phyloP scores from a whole-genome alignment of 495 filamentous ascomycete genomes.

The Penicillium salamii region DNA sequence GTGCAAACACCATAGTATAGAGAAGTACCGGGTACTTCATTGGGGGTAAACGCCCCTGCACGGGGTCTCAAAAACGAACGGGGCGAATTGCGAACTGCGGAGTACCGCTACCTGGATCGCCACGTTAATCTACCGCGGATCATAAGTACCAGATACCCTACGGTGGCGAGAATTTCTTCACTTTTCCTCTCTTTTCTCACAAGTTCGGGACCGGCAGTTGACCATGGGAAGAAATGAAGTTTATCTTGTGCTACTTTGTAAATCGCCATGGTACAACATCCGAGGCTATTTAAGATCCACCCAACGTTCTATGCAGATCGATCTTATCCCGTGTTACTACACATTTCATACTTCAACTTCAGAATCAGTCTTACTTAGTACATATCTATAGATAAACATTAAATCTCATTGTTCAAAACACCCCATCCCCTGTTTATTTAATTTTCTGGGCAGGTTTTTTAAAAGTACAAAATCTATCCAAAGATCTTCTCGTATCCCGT shows the following conservation, averaged over 20 bases:
- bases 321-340: too few relatives aligned
- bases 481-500: constrained; percentile 66
- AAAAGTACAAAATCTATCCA: constrained; percentile 7
- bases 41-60: neutral
- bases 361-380: too few relatives aligned
- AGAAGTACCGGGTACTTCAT: constrained; percentile 7
- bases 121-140: neutral
- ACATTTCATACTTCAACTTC: too few relatives aligned
- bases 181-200: neutral
- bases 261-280: too few relatives aligned
- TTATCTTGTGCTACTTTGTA: too few relatives aligned
- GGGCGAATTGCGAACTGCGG: constrained; percentile 17
- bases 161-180: constrained; percentile 13
- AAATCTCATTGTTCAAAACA: too few relatives aligned
- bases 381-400: too few relatives aligned
- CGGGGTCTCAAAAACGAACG: constrained; percentile 6
- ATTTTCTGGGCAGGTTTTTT: too few relatives aligned
- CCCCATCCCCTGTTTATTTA: neutral
- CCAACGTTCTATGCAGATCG: too few relatives aligned
- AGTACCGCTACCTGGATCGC: constrained; percentile 18
- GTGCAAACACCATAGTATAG: neutral
- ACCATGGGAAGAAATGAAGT: too few relatives aligned
- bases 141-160: constrained; percentile 18
- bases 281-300: too few relatives aligned
- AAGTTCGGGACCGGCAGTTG: too few relatives aligned